These are phyloP conservation scores for Salvia splendens DNA, from an alignment of 257 asterid genomes.

Conservation along the genomic window DNA sequence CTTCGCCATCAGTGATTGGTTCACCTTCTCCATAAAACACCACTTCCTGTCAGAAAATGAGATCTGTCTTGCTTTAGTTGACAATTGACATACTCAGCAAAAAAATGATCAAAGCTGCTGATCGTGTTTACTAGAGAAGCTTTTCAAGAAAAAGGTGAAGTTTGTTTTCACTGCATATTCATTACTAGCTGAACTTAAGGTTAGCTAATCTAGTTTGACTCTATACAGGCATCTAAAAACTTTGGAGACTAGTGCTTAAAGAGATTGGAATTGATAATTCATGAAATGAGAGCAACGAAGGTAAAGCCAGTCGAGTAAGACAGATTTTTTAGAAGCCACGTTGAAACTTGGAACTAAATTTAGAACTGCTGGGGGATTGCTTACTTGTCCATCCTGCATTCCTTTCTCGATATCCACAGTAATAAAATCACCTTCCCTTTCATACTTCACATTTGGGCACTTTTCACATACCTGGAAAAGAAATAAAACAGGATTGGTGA, in stretches of 20 bases:
- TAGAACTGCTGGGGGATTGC: background rate
- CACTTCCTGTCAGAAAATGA: conserved; percentile 61
- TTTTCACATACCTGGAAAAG: conserved; percentile 84
- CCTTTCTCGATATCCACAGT: conserved; percentile 99
- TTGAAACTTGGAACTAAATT: background rate
- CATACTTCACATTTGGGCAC: conserved; percentile 94
- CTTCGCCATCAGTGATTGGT: conserved; percentile 91
- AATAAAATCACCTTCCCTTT: conserved; percentile 84
- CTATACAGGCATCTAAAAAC: conserved; percentile 7
- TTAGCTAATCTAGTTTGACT: background rate
- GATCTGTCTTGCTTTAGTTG: background rate
- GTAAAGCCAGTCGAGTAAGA: background rate
- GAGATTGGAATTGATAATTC: background rate
- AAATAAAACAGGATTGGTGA: background rate
- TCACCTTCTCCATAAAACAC: conserved; percentile 94
- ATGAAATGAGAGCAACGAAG: background rate
- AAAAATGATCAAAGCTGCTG: background rate
- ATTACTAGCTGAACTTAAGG: background rate
- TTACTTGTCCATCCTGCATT: conserved; percentile 96
- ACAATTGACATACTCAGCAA: background rate
- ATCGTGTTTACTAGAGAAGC: conserved; percentile 9
- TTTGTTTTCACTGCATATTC: background rate
- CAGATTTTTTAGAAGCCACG: background rate
- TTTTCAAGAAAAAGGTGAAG: background rate
- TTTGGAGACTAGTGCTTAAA: background rate